Evolutionary conservation across 164 flowering plant species (phyloP), one percentile per base, ranked within the genome.

Genomic region (Tetracentron sinense): DNA sequence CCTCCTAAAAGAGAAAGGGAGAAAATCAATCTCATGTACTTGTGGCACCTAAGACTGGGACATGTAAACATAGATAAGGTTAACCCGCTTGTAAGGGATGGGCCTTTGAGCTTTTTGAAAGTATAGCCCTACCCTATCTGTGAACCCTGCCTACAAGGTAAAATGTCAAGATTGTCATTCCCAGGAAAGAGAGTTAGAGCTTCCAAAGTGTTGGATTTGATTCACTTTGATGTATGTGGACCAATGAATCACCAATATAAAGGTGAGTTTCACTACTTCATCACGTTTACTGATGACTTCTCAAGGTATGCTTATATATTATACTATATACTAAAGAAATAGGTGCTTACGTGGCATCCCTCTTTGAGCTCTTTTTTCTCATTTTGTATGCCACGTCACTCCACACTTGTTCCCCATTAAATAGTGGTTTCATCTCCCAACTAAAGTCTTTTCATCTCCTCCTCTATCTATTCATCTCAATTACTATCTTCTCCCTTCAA

Each of bases 91-190:
- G 53, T 14, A 23, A 65, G 38, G 29, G 31, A 29, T 44, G 69
- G 62, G 27, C 23, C 19, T 12, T 19, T 64, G 15, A 51, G 16
- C 17, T 20, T 17, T 15, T 57, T 65, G 22, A 54, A 47, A 2
- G 10, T 48, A 3, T 48, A 35, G 30, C 26, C 61, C 1, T 46
- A 27, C 8, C 29, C n/a, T 14, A 31, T 16, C 1, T 66, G 63
- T 58, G 63, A 65, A 22, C 20, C 69, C 12, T 65, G 62, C 57
- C 25, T 65, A 44, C n/a, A n/a, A 7, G 63, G 57, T 1, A 66
- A 66, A 8, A 66, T 66, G 63, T 33, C 56, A 21, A 66, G 49
- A 21, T 12, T 26, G 22, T 47, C 50, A 1, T 66, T 66, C 49
- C 15, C 19, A 0, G 23, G 31, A 28, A 48, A 58, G 25, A 33